Evolutionary conservation across 2,329 filamentous ascomycete species (phyloP), one percentile per base, ranked within the genome.

Genomic region (Amphichorda felina): DNA sequence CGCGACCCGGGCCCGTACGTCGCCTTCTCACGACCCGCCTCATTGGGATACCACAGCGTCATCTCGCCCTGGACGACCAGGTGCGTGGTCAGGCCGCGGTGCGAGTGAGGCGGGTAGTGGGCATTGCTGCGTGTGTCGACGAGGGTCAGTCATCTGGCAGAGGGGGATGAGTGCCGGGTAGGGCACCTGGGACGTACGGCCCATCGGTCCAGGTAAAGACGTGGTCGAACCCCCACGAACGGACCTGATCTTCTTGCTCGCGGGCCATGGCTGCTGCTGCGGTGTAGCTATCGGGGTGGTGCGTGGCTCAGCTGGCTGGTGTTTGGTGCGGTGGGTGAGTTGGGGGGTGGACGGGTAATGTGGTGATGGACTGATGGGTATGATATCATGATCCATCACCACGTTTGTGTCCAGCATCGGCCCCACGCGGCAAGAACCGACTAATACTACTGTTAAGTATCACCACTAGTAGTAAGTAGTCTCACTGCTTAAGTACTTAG

Each of bases 141-240:
- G n/a, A n/a, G n/a, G n/a, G n/a, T n/a, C n/a, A n/a, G n/a, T n/a
- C 10, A 11, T 18, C 6, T 10, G n/a, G 35, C 30, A 32, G 30
- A 14, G 4, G n/a, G n/a, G 8, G 14, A n/a, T n/a, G n/a, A n/a
- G 9, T 22, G 32, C 25, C 17, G 14, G 33, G 24, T 10, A 32
- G 30, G 17, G 30, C 18, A 17, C 8, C n/a, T n/a, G 18, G 27
- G 19, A 68, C 74, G 51, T 67, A 83, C 79, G 77, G 73, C 16
- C 64, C 59, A 54, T 85, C 81, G 7, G 69, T 75, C 79, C 80
- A 85, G 3, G 78, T 83, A 43, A 82, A 82, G 48, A 82, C 78
- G 34, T 75, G 64, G 3, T 53, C 45, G 50, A 84, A 86, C 2
- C 80, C 80, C 79, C 80, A 84, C 2, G 70, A 72, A 25, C 65